Evolutionary conservation across 73 alveolate species (phyloP).

Genomic region (Symbiodinium pilosum): DNA sequence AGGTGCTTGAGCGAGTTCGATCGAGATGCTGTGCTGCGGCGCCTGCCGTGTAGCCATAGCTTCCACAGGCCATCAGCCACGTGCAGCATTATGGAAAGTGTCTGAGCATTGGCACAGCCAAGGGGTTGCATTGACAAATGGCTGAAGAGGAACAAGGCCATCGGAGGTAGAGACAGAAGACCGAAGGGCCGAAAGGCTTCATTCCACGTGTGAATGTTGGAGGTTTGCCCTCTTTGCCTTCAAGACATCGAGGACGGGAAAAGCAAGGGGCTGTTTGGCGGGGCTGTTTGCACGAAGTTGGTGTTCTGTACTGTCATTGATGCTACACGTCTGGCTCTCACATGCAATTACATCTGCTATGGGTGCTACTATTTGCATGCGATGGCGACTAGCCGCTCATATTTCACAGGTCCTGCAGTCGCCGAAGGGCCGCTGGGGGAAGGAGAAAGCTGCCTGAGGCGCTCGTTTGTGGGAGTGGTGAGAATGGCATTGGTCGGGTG

Average conservation of each 20-base stretch:
- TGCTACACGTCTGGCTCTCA: background rate
- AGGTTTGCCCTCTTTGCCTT: constrained; percentile 84
- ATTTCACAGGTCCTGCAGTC: background rate
- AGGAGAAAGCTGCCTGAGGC: background rate
- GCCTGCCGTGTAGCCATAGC: constrained; percentile 92
- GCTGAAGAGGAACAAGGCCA: constrained; percentile 88
- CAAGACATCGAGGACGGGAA: constrained; percentile 62
- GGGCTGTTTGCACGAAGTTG: background rate
- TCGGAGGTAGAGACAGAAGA: background rate
- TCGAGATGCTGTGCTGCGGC: constrained; percentile 87
- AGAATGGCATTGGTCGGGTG: background rate
- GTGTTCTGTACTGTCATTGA: background rate
- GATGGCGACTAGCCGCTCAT: no score
- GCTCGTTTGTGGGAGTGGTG: background rate
- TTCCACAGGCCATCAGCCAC: background rate
- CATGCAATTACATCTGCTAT: no score
- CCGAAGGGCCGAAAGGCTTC: background rate
- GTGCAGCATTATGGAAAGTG: background rate
- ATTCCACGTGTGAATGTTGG: background rate
- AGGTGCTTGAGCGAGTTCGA: constrained; percentile 76
- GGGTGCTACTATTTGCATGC: no score
- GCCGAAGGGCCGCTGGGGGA: constrained; percentile 29
- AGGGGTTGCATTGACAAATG: constrained; percentile 91
- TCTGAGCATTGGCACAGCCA: constrained; percentile 28
- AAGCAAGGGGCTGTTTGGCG: background rate